Evolutionary conservation across 208 protist genomes (phyloP), one percentile per base, ranked within the genome.

Genomic region (Trypanosoma lewisi): DNA sequence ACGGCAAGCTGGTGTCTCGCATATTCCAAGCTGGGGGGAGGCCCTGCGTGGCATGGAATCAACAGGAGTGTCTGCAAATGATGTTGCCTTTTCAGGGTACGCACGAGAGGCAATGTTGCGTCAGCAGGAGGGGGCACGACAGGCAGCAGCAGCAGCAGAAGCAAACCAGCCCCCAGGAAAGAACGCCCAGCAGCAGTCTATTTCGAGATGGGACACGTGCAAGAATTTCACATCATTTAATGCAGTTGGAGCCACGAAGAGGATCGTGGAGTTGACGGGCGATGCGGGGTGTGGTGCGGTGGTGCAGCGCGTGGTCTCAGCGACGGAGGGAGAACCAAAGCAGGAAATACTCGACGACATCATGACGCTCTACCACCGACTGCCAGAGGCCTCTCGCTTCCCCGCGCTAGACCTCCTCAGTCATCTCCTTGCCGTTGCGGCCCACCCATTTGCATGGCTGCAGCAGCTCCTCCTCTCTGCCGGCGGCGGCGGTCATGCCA

Each of bases 191-290:
- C n/a, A n/a, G 14, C 17, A 41, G 50, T 54, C n/a, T n/a, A 61
- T 69, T 37, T 53, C 37, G 12, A 39, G 33, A 23, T 52, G 63
- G 48, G 47, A 55, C 31, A 33, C 27, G 19, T 55, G 45, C 50
- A 72, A 67, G 31, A n/a, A 67, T 1, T 87, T 89, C n/a, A 76
- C 69, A 12, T 41, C 64, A 16, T 86, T 85, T 65, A 91, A 88
- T 48, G 62, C 68, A 4, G 65, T 31, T 0, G 78, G 72, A 0
- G 82, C 75, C n/a, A 70, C 83, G 54, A 56, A 68, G 4, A 93
- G 89, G 51, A 75, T 89, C 23, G 74, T 61, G n/a, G 67, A 88
- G 52, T 67, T 79, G 16, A 59, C 69, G 3, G 49, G 51, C 12
- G 51, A 65, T 31, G 12, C 58, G 17, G 12, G 17, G 12, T 57